Base-by-base conservation (phyloP, 768 basidiomycete species). In the Tylopilus balloui region DNA sequence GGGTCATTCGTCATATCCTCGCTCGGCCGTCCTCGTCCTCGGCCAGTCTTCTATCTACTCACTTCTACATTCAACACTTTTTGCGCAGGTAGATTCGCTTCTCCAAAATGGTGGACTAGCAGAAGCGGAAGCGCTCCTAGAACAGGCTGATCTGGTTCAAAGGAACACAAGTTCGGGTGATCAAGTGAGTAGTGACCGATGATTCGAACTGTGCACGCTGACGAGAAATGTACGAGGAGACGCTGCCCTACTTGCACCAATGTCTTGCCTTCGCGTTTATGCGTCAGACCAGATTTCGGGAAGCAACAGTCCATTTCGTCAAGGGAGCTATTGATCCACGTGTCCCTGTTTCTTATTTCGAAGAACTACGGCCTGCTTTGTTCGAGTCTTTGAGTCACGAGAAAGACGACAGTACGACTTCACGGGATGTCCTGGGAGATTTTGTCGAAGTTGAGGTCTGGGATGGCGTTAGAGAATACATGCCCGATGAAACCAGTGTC, bases 321-420 rank as follows among this genome's bases (percentile, higher is more conserved):
- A 76, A 81, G 47, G 92, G 90, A 29, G 80, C 84, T 38, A 69
- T 90, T n/a, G 92, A 96, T 67, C 89, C 92, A 0, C 80, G 92
- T 13, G 64, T 93, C 3, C 75, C 92, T 32, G 72, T 94, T 52
- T 83, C 88, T 53, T 85, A 90, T 64, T 94, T 83, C 58, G 83
- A 88, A 7, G 77, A 83, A 51, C 69, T 93, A n/a, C 76, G 84
- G 24, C 87, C 86, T 17, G 69, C 73, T 11, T 69, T 92, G 23
- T 84, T 86, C 61, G 52, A 49, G 34, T 45, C 34, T 25, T n/a
- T 29, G 10, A 36, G 25, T 42, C n/a, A 23, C 13, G 50, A 35
- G 21, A 27, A 45, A 13, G 50, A 36, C 12, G 31, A 9, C 11
- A 37, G 12, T 17, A 14, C 48, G 15, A 10, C 27, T 29, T 12